phyloP scores from a whole-genome alignment of 2,329 filamentous ascomycete genomes.

The Blastomyces silverae region DNA sequence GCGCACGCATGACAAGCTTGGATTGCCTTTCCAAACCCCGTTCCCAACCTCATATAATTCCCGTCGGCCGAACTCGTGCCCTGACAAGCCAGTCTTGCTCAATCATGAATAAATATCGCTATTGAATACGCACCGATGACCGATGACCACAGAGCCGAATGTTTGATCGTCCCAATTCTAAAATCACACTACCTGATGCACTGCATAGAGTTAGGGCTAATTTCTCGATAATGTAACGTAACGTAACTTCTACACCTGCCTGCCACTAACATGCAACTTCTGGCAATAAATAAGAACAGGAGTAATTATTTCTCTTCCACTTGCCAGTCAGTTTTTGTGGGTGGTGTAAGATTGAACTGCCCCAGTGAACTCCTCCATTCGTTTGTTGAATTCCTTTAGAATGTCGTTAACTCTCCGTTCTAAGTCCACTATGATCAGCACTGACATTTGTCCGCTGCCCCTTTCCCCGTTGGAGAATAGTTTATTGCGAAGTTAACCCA shows the following conservation, averaged over 20 bases:
- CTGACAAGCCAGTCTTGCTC: not conserved
- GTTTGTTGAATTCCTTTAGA: not conserved
- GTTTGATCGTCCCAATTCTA: not conserved
- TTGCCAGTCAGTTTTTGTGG: not conserved
- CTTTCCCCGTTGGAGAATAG: not conserved
- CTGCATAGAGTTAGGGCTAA: not conserved
- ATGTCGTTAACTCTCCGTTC: not conserved
- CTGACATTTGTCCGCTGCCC: not conserved
- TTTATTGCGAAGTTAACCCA: not conserved
- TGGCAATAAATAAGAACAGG: too few relatives aligned
- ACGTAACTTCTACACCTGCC: not conserved
- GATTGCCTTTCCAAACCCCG: not conserved
- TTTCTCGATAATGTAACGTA: conserved; percentile 2
- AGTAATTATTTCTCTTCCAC: not conserved
- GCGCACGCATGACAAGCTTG: not conserved
- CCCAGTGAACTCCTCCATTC: not conserved
- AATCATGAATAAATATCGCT: not conserved
- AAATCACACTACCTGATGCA: not conserved
- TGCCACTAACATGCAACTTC: too few relatives aligned
- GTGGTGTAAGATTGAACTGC: not conserved
- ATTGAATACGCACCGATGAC: not conserved
- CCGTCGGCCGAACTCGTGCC: not conserved
- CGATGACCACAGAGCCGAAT: not conserved
- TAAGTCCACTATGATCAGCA: not conserved
- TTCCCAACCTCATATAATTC: not conserved